Base-by-base conservation (phyloP, 2,329 filamentous ascomycete species). In the Xylaria sp. region DNA sequence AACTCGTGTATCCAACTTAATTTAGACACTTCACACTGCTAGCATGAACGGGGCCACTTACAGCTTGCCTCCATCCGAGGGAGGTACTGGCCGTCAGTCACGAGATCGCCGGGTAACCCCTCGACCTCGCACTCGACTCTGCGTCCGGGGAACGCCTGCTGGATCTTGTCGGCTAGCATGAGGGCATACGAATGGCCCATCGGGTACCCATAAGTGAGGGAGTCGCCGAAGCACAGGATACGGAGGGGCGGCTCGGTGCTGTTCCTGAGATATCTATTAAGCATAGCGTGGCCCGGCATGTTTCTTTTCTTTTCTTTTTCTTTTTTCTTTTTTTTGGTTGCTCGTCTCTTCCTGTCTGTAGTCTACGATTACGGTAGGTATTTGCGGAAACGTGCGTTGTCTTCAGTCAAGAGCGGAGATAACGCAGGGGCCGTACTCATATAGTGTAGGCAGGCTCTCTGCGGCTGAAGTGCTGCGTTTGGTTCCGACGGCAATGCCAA, bases 211-310 rank as follows among this genome's bases (percentile, higher is more conserved):
- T 81, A 82, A 5, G 89, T 90, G 51, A 91, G 83, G 44, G 87
- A 89, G 81, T 90, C 83, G 76, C 88, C 88, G 76, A 90, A 87
- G 80, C 88, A 90, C 67, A 90, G 83, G 73, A 90, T 84, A 72
- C 83, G 81, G 31, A 88, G 79, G 33, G 79, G 76, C 61, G 73
- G 74, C 70, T 67, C 73, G 36, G 78, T 74, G 63, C 72, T 75
- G 66, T 63, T 71, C 20, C 49, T 63, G 29, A 27, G 27, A 10
- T 49, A 5, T 29, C 44, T 56, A 38, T 45, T n/a, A n/a, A n/a
- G 11, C 9, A 5, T 53, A 2, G 54, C 27, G 15, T 54, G 54
- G 17, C 54, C 4, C 13, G 68, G 39, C 63, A 67, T 67, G 39
- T 29, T 45, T 11, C 17, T 17, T 27, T 17, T 17, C 25, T 25